phyloP scores from a whole-genome alignment of 2,329 filamentous ascomycete species.

The Hypoxylon sp. region DNA sequence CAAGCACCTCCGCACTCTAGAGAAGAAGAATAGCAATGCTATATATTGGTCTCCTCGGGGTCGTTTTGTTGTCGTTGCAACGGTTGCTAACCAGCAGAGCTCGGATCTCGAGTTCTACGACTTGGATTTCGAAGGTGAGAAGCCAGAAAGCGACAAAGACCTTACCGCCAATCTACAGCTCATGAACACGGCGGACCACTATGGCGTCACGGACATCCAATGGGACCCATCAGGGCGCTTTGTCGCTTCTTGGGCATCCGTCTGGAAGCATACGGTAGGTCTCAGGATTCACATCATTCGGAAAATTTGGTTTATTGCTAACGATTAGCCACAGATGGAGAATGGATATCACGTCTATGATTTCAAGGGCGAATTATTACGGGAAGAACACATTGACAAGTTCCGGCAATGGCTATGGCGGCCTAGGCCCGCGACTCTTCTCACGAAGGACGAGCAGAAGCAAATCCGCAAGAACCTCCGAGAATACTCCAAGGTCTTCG shows the following conservation, averaged over 20 bases:
- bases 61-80: constrained; percentile 93
- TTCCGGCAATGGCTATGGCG: constrained; percentile 99
- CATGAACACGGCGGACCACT: constrained; percentile 95
- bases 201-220: constrained; percentile 96
- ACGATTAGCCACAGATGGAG: constrained; percentile 81
- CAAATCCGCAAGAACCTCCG: constrained; percentile 97
- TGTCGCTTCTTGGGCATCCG: constrained; percentile 91
- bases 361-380: constrained; percentile 89
- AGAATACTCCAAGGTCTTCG: constrained; percentile 95
- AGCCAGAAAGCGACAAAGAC: constrained; percentile 92
- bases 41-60: constrained; percentile 99
- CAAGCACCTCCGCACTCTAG: constrained; percentile 92
- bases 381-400: constrained; percentile 93
- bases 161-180: constrained; percentile 93
- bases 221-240: constrained; percentile 98
- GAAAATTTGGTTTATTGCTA: constrained; percentile 11
- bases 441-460: constrained; percentile 98
- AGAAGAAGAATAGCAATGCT: constrained; percentile 99
- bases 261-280: constrained; percentile 95
- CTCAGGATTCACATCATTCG: not conserved
- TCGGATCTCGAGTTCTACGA: constrained; percentile 99
- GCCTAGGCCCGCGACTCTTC: constrained; percentile 89
- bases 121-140: constrained; percentile 97
- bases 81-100: constrained; percentile 91
- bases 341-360: constrained; percentile 99